These are phyloP conservation scores for Globisporangium iwayamae DNA, from an alignment of 352 stramenopile genomes.

Conservation along the genomic window DNA sequence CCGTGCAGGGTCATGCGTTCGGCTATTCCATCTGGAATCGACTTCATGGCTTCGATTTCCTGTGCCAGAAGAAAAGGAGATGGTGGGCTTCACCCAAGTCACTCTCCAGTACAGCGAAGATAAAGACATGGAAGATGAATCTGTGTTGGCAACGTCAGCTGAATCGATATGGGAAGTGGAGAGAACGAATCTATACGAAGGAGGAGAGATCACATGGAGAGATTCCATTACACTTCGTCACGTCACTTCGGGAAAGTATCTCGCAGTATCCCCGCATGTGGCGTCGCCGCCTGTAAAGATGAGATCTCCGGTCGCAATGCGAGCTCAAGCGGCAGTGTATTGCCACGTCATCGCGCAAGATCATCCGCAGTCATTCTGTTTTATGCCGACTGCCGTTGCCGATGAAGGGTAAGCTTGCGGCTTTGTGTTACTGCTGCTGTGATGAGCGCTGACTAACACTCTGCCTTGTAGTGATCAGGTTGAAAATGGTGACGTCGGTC, in stretches of 20 bases:
- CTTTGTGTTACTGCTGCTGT: background rate
- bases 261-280: constrained; percentile 28
- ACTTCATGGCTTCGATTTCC: constrained; percentile 56
- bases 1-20: constrained; percentile 51
- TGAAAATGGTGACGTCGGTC: constrained; percentile 44
- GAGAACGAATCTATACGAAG: constrained; percentile 41
- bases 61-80: background rate
- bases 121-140: constrained; percentile 30
- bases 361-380: constrained; percentile 45
- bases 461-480: constrained; percentile 31
- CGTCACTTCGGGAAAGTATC: constrained; percentile 51
- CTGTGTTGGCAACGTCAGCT: constrained; percentile 27
- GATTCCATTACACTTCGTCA: constrained; percentile 51
- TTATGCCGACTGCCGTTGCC: constrained; percentile 52
- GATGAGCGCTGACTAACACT: background rate
- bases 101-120: constrained; percentile 50
- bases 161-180: constrained; percentile 70
- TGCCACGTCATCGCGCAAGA: constrained; percentile 33
- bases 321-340: constrained; percentile 17
- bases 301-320: constrained; percentile 21
- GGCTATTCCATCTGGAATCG: constrained; percentile 62
- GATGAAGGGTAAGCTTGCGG: constrained; percentile 37
- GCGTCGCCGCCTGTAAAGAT: constrained; percentile 17
- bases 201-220: constrained; percentile 51
- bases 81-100: constrained; percentile 18